Base-by-base conservation (phyloP, 495 filamentous ascomycete species). In the Penicillium bialowiezense region DNA sequence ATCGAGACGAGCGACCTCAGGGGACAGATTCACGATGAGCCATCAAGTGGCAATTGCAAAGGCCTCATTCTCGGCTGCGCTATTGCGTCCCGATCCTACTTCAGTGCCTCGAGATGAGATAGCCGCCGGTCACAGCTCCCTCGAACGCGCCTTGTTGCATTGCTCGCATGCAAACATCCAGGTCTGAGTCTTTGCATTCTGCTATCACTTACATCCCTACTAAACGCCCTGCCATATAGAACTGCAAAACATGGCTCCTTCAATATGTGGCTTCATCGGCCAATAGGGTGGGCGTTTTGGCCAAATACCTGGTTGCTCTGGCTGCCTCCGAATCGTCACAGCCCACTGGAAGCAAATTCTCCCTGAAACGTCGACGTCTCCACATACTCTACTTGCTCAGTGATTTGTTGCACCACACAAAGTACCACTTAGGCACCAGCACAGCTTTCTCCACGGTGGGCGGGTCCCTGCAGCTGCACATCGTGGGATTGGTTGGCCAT, bases 111-210 rank as follows among this genome's bases (percentile, higher is more conserved):
- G 82, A 64, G 79, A 87, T 61, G 85, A 90, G 44, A 87, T 95
- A 73, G 71, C 82, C 48, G 62, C 76, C 31, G 89, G 93, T 59
- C 84, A 91, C 65, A 56, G 70, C 48, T 70, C 80, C 40, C 76
- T 96, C 52, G 82, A 87, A 59, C 70, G 78, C 62, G 80, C 79
- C 47, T 67, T 90, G 59, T 73, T 77, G 67, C 82, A 85, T 71
- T 92, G 90, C 81, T 88, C 89, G 55, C 75, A 83, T 48, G 63
- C 74, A 73, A 95, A 95, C 74, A 86, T 96, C 78, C 91, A 96
- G 91, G 91, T 96, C 90, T 91, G 90, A 89, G 55, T 60, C 54
- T 63, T 62, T 63, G 54, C 56, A 56, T 65, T 65, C 54, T 51
- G 48, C 44, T 52, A 47, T 42, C 47, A 58, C 35, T 52, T 53